These are phyloP conservation scores for Lachnum nothofagi DNA, from an alignment of 2,329 filamentous ascomycete genomes.

Conservation along the genomic window DNA sequence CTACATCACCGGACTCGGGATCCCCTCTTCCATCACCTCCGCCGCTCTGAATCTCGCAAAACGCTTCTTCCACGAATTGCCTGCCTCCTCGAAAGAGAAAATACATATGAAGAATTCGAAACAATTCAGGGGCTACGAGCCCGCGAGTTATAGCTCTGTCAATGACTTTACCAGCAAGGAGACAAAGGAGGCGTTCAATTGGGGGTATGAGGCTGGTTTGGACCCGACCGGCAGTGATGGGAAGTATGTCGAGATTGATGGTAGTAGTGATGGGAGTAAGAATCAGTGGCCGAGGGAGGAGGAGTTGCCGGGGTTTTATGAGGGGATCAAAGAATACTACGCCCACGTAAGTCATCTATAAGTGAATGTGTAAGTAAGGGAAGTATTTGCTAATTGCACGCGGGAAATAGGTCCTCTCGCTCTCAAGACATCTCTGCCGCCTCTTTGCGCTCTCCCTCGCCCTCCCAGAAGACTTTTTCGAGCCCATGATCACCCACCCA, in stretches of 20 bases:
- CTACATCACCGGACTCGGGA: constrained; percentile 42
- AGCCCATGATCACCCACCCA: constrained; percentile 38
- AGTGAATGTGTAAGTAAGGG: too few relatives aligned
- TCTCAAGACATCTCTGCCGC: constrained; percentile 36
- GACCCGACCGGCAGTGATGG: constrained; percentile 31
- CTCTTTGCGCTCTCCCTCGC: constrained; percentile 38
- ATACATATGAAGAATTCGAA: constrained; percentile 37
- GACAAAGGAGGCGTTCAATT: constrained; percentile 40
- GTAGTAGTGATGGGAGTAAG: constrained; percentile 19
- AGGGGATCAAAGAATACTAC: constrained; percentile 29
- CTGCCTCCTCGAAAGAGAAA: constrained; percentile 40
- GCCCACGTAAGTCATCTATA: constrained; percentile 16
- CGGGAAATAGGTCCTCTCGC: constrained; percentile 22
- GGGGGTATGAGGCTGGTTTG: constrained; percentile 30
- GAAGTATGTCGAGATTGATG: constrained; percentile 32
- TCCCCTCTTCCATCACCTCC: constrained; percentile 38
- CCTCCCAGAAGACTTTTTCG: constrained; percentile 40
- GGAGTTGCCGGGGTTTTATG: constrained; percentile 29
- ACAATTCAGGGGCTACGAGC: constrained; percentile 44
- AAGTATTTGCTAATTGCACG: background rate
- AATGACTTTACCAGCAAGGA: constrained; percentile 42
- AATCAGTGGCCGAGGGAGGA: constrained; percentile 30
- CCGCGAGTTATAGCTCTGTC: constrained; percentile 41
- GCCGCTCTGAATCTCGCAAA: constrained; percentile 39
- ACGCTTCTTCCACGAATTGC: constrained; percentile 44